Percentiles rank a stretch among this genome's conserved stretches.
Conservation (phyloP, 768 basidiomycete genomes). For the Rhizopogon roseolus region DNA sequence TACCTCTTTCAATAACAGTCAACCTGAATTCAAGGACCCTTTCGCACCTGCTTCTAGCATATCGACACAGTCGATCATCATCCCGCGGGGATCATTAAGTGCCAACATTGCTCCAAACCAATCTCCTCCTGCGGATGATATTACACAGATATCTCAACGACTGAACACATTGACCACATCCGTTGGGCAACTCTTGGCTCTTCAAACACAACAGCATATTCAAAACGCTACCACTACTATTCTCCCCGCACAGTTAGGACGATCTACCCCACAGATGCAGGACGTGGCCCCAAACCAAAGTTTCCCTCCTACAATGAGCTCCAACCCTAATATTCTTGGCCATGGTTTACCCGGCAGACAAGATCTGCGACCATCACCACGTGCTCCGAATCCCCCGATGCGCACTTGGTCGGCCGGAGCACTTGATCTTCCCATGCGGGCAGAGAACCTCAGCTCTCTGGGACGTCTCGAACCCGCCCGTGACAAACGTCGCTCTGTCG, state of each 20-base stretch:
- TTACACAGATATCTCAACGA: constrained; percentile 71
- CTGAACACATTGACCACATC: constrained; percentile 78
- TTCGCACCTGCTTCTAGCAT: constrained; percentile 47
- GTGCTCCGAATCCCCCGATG: constrained; percentile 66
- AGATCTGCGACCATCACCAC: constrained; percentile 54
- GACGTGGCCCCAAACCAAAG: constrained; percentile 43
- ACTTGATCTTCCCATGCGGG: constrained; percentile 65
- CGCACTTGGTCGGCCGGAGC: constrained; percentile 85
- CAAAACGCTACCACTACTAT: constrained; percentile 39
- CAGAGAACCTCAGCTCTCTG: constrained; percentile 33
- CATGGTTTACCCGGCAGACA: constrained; percentile 63
- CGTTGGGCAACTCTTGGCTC: constrained; percentile 77
- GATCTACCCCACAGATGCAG: constrained; percentile 28
- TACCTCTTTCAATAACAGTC: constrained; percentile 21
- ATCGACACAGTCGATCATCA: constrained; percentile 31
- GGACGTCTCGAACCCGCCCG: constrained; percentile 37
- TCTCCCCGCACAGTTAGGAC: constrained; percentile 23
- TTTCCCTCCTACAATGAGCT: constrained; percentile 31
- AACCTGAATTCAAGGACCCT: constrained; percentile 82
- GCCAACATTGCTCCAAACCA: constrained; percentile 73
- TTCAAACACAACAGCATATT: constrained; percentile 70
- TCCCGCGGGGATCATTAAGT: constrained; percentile 58
- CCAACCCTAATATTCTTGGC: constrained; percentile 39
- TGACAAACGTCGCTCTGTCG: constrained; percentile 76
- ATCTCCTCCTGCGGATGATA: constrained; percentile 61